phyloP scores from a whole-genome alignment of 345 rosid genomes.

The Microthlaspi erraticum region DNA sequence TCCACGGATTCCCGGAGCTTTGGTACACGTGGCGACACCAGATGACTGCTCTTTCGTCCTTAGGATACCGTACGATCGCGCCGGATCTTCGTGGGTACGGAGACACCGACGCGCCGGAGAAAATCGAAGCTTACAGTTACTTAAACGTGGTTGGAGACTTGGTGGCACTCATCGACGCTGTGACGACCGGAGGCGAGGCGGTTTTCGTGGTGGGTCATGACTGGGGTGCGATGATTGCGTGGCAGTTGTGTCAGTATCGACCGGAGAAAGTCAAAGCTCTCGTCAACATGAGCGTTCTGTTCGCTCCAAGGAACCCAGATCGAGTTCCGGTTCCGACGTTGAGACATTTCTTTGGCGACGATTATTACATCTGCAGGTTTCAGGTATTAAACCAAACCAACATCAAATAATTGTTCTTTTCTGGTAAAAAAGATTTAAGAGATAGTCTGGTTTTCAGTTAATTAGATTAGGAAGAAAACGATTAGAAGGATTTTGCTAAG shows the following conservation, averaged over 20 bases:
- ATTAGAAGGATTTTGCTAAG: background rate
- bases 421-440: background rate
- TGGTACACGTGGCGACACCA: slow-evolving; percentile 95
- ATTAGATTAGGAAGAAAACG: too few relatives aligned
- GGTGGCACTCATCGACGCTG: slow-evolving; percentile 52
- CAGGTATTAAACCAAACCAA: slow-evolving; percentile 60
- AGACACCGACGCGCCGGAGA: slow-evolving; percentile 67
- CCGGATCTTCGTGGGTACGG: slow-evolving; percentile 91
- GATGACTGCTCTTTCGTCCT: slow-evolving; percentile 59
- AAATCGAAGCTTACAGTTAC: slow-evolving; percentile 52
- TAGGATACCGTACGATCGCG: slow-evolving; percentile 78
- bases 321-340: slow-evolving; percentile 56
- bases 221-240: slow-evolving; percentile 73
- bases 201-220: slow-evolving; percentile 77
- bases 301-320: slow-evolving; percentile 58
- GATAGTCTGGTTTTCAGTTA: too few relatives aligned
- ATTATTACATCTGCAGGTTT: slow-evolving; percentile 80
- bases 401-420: background rate
- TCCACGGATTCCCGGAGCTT: slow-evolving; percentile 88
- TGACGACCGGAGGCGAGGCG: slow-evolving; percentile 47
- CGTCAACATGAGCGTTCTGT: slow-evolving; percentile 59
- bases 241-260: slow-evolving; percentile 61
- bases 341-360: slow-evolving; percentile 60
- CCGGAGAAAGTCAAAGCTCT: slow-evolving; percentile 72
- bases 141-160: slow-evolving; percentile 65